Evolutionary conservation across 805 yeast species (phyloP).

Genomic region (Zygoascus ofunaensis): DNA sequence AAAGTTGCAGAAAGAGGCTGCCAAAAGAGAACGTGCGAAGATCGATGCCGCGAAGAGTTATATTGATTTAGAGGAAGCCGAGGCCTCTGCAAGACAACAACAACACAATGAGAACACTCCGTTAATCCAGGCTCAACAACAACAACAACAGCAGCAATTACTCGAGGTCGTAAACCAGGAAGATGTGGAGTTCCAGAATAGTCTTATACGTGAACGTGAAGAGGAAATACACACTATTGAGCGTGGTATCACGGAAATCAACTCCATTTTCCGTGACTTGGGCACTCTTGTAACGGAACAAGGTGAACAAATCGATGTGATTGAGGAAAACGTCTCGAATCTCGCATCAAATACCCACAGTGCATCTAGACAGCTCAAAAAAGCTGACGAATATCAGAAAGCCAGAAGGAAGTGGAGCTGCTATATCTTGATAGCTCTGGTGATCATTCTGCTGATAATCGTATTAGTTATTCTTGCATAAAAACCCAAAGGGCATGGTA

Average conservation of each 20-base stretch:
- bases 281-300: slow-evolving; percentile 74
- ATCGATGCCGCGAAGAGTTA: slow-evolving; percentile 5
- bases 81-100: slow-evolving; percentile 1
- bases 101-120: slow-evolving; percentile 13
- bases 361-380: slow-evolving; percentile 60
- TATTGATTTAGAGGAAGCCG: neutral
- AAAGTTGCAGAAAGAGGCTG: slow-evolving; percentile 37
- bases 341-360: slow-evolving; percentile 55
- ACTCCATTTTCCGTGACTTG: slow-evolving; percentile 73
- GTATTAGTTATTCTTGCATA: slow-evolving; percentile 20
- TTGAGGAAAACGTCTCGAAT: slow-evolving; percentile 67
- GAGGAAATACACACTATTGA: slow-evolving; percentile 63
- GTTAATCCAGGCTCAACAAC: slow-evolving; percentile 20
- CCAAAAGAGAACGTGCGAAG: slow-evolving; percentile 35
- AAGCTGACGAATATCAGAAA: slow-evolving; percentile 70
- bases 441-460: slow-evolving; percentile 50
- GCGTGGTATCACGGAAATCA: slow-evolving; percentile 74
- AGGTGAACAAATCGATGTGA: slow-evolving; percentile 73
- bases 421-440: slow-evolving; percentile 49
- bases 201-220: slow-evolving; percentile 56
- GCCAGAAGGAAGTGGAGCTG: slow-evolving; percentile 66
- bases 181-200: slow-evolving; percentile 23
- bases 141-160: slow-evolving; percentile 34
- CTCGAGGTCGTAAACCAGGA: slow-evolving; percentile 32
- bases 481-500: no score